Percentiles rank a stretch among this genome's conserved stretches.
Conservation (phyloP, 2,329 filamentous ascomycete species). For the Ophiostoma montium region DNA sequence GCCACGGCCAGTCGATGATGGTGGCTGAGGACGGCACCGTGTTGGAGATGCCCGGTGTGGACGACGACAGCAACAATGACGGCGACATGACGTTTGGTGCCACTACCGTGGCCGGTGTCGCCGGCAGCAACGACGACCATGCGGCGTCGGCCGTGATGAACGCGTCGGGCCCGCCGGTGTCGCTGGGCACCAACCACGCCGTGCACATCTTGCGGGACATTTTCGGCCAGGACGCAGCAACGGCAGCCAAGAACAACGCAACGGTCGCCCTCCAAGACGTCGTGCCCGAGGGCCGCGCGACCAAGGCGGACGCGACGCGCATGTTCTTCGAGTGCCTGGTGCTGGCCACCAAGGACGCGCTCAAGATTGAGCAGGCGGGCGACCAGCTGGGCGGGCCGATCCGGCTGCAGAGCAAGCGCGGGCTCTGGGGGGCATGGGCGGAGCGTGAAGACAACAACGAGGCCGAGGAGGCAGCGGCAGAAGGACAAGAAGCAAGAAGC, state of each 20-base stretch:
- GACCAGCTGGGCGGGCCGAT: slow-evolving; percentile 63
- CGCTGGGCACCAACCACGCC: slow-evolving; percentile 83
- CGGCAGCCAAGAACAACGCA: slow-evolving; percentile 53
- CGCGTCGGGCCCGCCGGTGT: slow-evolving; percentile 73
- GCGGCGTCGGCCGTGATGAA: slow-evolving; percentile 65
- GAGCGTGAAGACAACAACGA: slow-evolving; percentile 32
- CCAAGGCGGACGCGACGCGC: slow-evolving; percentile 85
- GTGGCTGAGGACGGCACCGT: slow-evolving; percentile 46
- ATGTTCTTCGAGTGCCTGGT: slow-evolving; percentile 99
- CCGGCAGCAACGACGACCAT: slow-evolving; percentile 35
- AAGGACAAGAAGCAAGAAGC: background rate
- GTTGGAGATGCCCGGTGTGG: slow-evolving; percentile 44
- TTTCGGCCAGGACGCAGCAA: slow-evolving; percentile 60
- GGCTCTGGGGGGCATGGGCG: slow-evolving; percentile 95
- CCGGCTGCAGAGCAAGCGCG: slow-evolving; percentile 75
- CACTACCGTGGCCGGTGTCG: slow-evolving; percentile 22
- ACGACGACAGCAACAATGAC: slow-evolving; percentile 32
- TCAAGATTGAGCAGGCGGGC: slow-evolving; percentile 82
- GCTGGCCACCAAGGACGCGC: slow-evolving; percentile 90
- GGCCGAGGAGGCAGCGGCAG: background rate
- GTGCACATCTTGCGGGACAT: slow-evolving; percentile 86
- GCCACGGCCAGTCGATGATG: slow-evolving; percentile 38
- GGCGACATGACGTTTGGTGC: slow-evolving; percentile 19
- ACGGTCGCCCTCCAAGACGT: slow-evolving; percentile 84
- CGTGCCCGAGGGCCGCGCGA: slow-evolving; percentile 67